These are phyloP conservation scores for Phytophthora hibernalis DNA, from an alignment of 352 stramenopile species.

Conservation along the genomic window DNA sequence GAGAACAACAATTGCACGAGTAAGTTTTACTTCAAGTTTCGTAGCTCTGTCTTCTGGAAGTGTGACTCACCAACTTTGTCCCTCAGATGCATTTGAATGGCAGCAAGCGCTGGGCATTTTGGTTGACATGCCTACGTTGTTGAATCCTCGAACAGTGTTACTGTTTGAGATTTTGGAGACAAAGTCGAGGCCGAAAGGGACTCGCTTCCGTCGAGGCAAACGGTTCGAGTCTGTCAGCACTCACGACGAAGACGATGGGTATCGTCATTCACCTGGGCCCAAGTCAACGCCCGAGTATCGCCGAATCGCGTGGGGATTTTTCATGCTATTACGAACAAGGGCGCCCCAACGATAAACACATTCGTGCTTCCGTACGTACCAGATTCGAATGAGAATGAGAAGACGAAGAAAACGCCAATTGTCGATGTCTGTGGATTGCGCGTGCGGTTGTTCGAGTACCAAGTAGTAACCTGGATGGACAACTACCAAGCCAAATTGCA, in stretches of 20 bases:
- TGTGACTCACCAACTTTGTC: neutral
- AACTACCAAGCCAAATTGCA: constrained; percentile 61
- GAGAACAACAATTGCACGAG: constrained; percentile 20
- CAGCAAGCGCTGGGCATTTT: constrained; percentile 45
- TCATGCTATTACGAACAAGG: constrained; percentile 54
- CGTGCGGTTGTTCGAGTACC: constrained; percentile 67
- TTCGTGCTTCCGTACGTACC: constrained; percentile 43
- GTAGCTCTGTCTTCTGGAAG: neutral
- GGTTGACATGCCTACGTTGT: constrained; percentile 40
- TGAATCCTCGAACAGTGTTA: constrained; percentile 51
- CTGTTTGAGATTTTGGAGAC: constrained; percentile 66
- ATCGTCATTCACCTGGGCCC: constrained; percentile 9
- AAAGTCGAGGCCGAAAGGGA: constrained; percentile 26
- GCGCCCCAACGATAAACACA: constrained; percentile 41
- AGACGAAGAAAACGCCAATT: constrained; percentile 7
- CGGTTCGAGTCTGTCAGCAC: constrained; percentile 39
- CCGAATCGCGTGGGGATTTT: constrained; percentile 69
- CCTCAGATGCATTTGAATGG: constrained; percentile 60
- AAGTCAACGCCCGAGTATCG: constrained; percentile 22
- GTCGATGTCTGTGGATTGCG: constrained; percentile 35
- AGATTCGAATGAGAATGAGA: constrained; percentile 8
- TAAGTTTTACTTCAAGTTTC: constrained; percentile 16
- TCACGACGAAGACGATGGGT: constrained; percentile 35
- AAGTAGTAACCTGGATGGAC: constrained; percentile 68
- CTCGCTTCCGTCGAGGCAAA: constrained; percentile 27